phyloP scores from a whole-genome alignment of 345 rosid species.

The Salix udensis region DNA sequence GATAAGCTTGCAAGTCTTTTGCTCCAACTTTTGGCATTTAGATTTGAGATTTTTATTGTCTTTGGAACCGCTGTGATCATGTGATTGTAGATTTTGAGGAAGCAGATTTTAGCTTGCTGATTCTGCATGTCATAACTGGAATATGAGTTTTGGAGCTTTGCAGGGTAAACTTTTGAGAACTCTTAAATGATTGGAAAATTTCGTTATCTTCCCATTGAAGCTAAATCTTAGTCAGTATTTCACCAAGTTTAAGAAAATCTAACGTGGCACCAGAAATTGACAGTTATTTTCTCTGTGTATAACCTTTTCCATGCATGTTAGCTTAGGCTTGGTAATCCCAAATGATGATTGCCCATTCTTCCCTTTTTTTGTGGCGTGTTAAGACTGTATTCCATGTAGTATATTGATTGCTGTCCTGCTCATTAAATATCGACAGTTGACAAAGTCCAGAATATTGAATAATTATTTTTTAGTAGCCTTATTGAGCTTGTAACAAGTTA shows the following conservation, averaged over 20 bases:
- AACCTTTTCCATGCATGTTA: neutral
- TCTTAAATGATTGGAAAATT: neutral
- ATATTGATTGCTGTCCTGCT: neutral
- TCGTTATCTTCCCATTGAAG: neutral
- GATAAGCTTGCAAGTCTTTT: neutral
- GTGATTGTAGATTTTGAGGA: neutral
- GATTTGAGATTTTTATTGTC: neutral
- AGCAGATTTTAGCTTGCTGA: neutral
- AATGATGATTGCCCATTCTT: neutral
- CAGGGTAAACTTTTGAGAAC: neutral
- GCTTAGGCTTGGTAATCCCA: neutral
- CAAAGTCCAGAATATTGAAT: neutral
- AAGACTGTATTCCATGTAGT: neutral
- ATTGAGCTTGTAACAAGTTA: neutral
- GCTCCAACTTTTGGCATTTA: neutral
- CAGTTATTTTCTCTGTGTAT: neutral
- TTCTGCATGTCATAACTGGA: neutral
- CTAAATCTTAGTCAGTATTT: neutral
- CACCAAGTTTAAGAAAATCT: neutral
- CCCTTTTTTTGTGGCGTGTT: neutral
- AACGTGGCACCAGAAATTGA: neutral
- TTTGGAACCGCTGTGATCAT: neutral
- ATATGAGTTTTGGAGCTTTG: constrained; percentile 2
- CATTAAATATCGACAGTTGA: neutral
- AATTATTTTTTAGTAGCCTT: neutral